These are phyloP conservation scores for Starmerella bombi DNA, from an alignment of 805 yeast species.

Conservation along the genomic window DNA sequence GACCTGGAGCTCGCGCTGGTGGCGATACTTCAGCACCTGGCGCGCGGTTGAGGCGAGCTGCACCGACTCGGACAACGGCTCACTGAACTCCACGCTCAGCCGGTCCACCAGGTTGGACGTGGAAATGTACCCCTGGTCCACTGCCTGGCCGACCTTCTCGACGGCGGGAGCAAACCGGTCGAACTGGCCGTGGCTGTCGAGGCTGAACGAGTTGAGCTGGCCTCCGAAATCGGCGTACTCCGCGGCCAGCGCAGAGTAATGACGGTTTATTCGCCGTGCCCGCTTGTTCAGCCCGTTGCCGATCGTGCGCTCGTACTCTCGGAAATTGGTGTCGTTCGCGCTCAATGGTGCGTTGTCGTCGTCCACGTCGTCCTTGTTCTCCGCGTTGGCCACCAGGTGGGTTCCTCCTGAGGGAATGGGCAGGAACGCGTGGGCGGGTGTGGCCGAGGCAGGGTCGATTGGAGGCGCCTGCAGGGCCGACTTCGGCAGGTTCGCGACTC, in stretches of 20 bases:
- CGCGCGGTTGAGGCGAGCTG: constrained; percentile 48
- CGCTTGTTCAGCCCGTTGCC: constrained; percentile 41
- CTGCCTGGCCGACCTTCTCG: constrained; percentile 76
- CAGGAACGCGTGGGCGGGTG: constrained; percentile 46
- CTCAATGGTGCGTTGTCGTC: neutral
- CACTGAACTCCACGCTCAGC: constrained; percentile 47
- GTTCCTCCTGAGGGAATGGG: constrained; percentile 45
- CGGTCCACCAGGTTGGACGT: constrained; percentile 40
- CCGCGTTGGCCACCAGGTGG: constrained; percentile 17
- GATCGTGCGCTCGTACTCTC: constrained; percentile 36
- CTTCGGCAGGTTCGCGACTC: constrained; percentile 40
- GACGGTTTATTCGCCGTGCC: constrained; percentile 41
- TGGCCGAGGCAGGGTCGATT: constrained; percentile 40
- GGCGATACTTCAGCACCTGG: constrained; percentile 47
- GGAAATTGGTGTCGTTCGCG: constrained; percentile 30
- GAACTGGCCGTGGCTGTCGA: constrained; percentile 33
- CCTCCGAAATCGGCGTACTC: constrained; percentile 72
- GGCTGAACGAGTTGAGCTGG: constrained; percentile 45
- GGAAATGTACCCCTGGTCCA: constrained; percentile 49
- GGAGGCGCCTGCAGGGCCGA: constrained; percentile 49
- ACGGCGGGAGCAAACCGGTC: constrained; percentile 36
- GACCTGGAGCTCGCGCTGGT: constrained; percentile 41
- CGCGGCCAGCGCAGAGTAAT: constrained; percentile 44
- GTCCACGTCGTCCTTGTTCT: neutral
- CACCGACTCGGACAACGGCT: constrained; percentile 59